Evolutionary conservation across 441 rosid genomes (phyloP).

Genomic region (Flueggea neowawraea): DNA sequence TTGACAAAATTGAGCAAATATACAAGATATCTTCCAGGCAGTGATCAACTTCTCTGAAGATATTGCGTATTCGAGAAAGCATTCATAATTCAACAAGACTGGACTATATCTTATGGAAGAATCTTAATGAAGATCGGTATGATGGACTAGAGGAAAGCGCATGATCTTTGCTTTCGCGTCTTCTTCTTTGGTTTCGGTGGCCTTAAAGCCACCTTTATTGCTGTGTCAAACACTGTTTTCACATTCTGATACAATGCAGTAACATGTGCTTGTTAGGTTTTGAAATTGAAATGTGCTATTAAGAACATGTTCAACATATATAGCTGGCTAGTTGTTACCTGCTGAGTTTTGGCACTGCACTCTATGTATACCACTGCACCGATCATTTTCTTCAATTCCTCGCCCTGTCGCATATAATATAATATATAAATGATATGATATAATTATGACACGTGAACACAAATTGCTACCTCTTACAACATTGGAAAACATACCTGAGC

Average conservation of each 20-base stretch:
- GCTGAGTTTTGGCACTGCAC: conserved; percentile 96
- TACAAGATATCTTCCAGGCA: too few species aligned
- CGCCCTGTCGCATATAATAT: conserved; percentile 46
- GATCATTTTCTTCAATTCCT: conserved; percentile 75
- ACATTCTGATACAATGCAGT: conserved; percentile 46
- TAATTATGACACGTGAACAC: not conserved
- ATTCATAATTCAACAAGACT: too few species aligned
- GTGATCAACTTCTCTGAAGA: too few species aligned
- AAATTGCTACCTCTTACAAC: not conserved
- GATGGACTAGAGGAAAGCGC: conserved; percentile 40
- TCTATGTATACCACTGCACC: conserved; percentile 79
- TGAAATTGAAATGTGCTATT: too few species aligned
- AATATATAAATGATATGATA: too few species aligned
- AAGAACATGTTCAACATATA: too few species aligned
- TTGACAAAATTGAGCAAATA: too few species aligned
- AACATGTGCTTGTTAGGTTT: not conserved
- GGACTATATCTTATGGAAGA: too few species aligned
- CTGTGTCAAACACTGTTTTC: conserved; percentile 81
- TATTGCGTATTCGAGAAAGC: too few species aligned
- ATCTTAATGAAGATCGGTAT: too few species aligned
- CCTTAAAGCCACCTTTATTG: conserved; percentile 69
- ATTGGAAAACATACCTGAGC: conserved; percentile 40
- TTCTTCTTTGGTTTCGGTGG: conserved; percentile 77
- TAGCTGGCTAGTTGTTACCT: conserved; percentile 31
- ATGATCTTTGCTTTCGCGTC: conserved; percentile 37